Percentiles rank a stretch among this genome's conserved stretches.
Evolutionary conservation across 1,139 yeast genomes (phyloP).

Genomic region (Candida smagusa): DNA sequence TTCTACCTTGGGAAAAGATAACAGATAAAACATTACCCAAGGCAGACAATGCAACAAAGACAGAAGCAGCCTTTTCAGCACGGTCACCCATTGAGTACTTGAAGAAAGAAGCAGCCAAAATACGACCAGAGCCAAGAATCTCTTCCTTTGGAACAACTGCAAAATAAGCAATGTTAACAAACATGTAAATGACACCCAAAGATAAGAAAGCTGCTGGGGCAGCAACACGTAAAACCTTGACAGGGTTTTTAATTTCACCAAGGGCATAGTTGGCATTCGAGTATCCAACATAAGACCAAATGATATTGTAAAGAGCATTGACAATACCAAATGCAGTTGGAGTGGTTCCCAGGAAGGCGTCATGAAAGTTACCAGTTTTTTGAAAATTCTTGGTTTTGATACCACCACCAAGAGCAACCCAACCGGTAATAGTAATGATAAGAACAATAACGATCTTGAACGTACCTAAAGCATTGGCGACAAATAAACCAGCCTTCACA

Average conservation of each 20-base stretch:
- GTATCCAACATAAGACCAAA: slow-evolving; percentile 76
- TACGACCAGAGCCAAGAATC: slow-evolving; percentile 40
- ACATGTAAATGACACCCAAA: slow-evolving; percentile 65
- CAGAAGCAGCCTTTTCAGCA: slow-evolving; percentile 49
- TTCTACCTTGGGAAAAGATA: slow-evolving; percentile 50
- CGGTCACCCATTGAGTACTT: slow-evolving; percentile 41
- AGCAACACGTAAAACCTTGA: slow-evolving; percentile 38
- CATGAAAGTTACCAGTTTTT: slow-evolving; percentile 56
- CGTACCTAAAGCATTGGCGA: slow-evolving; percentile 67
- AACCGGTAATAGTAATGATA: slow-evolving; percentile 71
- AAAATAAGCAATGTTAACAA: slow-evolving; percentile 54
- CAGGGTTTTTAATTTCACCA: slow-evolving; percentile 66
- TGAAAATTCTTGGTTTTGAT: slow-evolving; percentile 45
- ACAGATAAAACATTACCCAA: slow-evolving; percentile 49
- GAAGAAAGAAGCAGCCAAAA: slow-evolving; percentile 47
- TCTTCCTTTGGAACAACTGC: slow-evolving; percentile 56
- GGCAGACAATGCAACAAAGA: slow-evolving; percentile 48
- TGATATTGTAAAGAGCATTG: slow-evolving; percentile 73
- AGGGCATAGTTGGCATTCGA: slow-evolving; percentile 80
- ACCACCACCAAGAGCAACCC: slow-evolving; percentile 79
- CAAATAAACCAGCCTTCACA: slow-evolving; percentile 61
- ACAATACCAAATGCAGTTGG: slow-evolving; percentile 78
- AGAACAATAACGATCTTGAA: slow-evolving; percentile 69
- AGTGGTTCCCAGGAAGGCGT: slow-evolving; percentile 57
- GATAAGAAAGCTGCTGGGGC: slow-evolving; percentile 54